Conservation (phyloP, 2,329 filamentous ascomycete species). For the Penicillium olsonii region DNA sequence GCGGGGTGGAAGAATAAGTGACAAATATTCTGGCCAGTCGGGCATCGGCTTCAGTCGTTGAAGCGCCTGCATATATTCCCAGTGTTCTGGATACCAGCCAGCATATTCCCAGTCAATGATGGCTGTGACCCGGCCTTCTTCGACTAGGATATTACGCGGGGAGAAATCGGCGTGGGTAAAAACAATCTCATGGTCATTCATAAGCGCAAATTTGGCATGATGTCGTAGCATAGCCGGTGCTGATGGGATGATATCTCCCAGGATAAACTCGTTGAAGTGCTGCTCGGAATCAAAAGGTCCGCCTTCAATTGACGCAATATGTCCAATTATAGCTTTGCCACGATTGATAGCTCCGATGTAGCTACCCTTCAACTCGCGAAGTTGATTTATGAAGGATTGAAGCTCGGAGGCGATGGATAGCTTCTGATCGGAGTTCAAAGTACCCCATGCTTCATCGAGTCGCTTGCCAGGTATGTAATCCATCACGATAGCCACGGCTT, state of each 20-base stretch:
- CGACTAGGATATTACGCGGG: conserved; percentile 20
- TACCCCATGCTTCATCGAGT: conserved; percentile 18
- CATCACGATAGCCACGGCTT: conserved; percentile 11
- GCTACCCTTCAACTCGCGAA: conserved; percentile 11
- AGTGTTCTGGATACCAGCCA: conserved; percentile 20
- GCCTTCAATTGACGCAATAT: conserved; percentile 13
- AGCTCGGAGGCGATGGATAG: conserved; percentile 13
- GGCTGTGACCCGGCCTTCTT: conserved; percentile 13
- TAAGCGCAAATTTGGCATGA: conserved; percentile 18
- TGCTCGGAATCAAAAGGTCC: conserved; percentile 27
- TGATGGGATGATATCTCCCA: conserved; percentile 12
- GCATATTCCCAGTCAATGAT: conserved; percentile 21
- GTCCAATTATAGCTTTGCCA: conserved; percentile 18
- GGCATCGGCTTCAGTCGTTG: conserved; percentile 12
- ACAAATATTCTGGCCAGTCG: conserved; percentile 17
- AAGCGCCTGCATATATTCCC: conserved; percentile 17
- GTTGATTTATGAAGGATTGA: conserved; percentile 11
- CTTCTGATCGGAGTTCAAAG: conserved; percentile 9
- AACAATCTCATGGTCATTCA: conserved; percentile 17
- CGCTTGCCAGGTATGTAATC: conserved; percentile 18
- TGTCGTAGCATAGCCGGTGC: conserved; percentile 14
- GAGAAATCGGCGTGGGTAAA: conserved; percentile 21
- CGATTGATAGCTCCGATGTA: conserved; percentile 19
- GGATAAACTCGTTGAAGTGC: conserved; percentile 23
- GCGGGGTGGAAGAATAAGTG: conserved; percentile 15